Conservation (phyloP, 148 eudicot species). For the Diospyros kaki region DNA sequence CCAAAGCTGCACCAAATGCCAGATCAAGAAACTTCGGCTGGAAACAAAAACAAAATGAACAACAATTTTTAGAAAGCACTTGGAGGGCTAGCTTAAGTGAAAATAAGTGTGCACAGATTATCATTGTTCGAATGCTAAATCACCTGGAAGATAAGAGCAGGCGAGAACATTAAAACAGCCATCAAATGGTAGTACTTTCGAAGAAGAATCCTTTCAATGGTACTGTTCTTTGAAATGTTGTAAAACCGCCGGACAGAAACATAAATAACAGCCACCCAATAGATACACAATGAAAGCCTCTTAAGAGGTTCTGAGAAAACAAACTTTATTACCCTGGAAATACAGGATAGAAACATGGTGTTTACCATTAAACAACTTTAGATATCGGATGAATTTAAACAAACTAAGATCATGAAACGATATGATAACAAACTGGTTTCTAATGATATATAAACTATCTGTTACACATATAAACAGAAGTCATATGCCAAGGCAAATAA, state of each 20-base stretch:
- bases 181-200: conserved; percentile 93
- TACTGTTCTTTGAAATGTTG: conserved; percentile 76
- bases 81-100: conserved; percentile 2
- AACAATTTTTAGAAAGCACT: not conserved
- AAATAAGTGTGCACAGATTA: not conserved
- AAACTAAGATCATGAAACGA: not conserved
- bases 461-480: not conserved
- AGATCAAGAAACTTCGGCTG: conserved; percentile 90
- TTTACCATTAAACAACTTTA: not conserved
- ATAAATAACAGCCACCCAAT: conserved; percentile 70
- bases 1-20: conserved; percentile 95
- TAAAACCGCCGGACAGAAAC: conserved; percentile 68
- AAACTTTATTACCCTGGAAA: conserved; percentile 72
- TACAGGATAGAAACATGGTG: conserved; percentile 7
- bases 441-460: not conserved
- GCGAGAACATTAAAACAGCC: conserved; percentile 92
- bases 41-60: conserved; percentile 8
- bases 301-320: conserved; percentile 82
- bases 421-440: not conserved
- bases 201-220: conserved; percentile 85
- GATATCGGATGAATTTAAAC: not conserved
- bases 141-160: conserved; percentile 96
- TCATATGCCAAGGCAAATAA: no score
- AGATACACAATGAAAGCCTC: conserved; percentile 77
- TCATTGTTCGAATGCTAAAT: conserved; percentile 5